phyloP scores from a whole-genome alignment of 805 yeast genomes.

The Kuraishia borneana region DNA sequence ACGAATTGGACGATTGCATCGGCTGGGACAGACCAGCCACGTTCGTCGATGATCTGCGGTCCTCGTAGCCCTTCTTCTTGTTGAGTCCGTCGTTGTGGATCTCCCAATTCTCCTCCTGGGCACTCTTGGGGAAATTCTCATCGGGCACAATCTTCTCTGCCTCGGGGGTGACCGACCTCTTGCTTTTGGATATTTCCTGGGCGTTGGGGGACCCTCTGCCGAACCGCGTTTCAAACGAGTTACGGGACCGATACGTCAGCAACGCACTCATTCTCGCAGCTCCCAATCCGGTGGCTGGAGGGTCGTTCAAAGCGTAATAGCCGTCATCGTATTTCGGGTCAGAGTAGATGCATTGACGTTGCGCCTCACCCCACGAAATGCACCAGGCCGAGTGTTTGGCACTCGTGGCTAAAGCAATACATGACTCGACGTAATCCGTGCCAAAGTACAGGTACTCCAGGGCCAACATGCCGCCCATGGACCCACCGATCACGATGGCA shows the following conservation, averaged over 20 bases:
- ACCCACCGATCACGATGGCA: slow-evolving; percentile 89
- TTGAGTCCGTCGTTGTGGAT: slow-evolving; percentile 79
- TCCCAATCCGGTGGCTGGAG: slow-evolving; percentile 77
- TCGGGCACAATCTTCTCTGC: not conserved
- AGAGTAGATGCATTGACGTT: slow-evolving; percentile 88
- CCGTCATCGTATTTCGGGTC: slow-evolving; percentile 94
- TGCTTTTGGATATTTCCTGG: slow-evolving; percentile 7
- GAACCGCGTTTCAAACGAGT: slow-evolving; percentile 83
- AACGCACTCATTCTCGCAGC: slow-evolving; percentile 98
- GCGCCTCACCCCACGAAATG: slow-evolving; percentile 98
- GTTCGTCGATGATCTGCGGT: slow-evolving; percentile 9
- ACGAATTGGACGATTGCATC: not conserved
- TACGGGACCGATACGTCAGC: slow-evolving; percentile 83
- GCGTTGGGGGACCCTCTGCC: slow-evolving; percentile 64
- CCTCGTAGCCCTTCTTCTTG: not conserved
- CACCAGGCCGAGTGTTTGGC: slow-evolving; percentile 98
- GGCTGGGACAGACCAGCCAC: slow-evolving; percentile 4
- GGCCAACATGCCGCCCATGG: slow-evolving; percentile 98
- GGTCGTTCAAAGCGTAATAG: slow-evolving; percentile 65
- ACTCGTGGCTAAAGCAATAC: slow-evolving; percentile 84
- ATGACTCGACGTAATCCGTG: slow-evolving; percentile 49
- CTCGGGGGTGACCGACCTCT: not conserved
- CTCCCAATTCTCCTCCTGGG: slow-evolving; percentile 66
- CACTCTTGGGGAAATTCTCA: slow-evolving; percentile 9
- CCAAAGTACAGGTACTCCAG: slow-evolving; percentile 79